A percentile compares a stretch with the other conserved stretches of the same genome.
Evolutionary conservation across 768 basidiomycete species (phyloP).

Genomic region (Kondoa subrosea): DNA sequence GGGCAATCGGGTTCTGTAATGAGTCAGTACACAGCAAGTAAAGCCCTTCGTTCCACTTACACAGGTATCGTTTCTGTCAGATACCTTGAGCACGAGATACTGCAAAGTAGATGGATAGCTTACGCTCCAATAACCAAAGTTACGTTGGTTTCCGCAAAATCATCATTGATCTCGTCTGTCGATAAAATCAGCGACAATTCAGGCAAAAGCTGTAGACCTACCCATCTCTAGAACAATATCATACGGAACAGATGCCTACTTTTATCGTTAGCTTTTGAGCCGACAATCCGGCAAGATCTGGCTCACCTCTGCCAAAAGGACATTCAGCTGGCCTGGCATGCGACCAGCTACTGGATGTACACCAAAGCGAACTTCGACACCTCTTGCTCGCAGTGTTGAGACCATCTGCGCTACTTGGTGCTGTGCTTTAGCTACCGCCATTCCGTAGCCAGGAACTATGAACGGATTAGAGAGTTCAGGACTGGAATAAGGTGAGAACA

Average conservation of each 20-base stretch:
- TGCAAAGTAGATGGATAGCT: neutral
- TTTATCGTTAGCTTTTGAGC: neutral
- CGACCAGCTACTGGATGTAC: slow-evolving; percentile 73
- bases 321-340: slow-evolving; percentile 86
- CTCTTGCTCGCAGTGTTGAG: slow-evolving; percentile 51
- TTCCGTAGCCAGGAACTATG: slow-evolving; percentile 52
- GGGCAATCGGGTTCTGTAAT: slow-evolving; percentile 53
- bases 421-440: slow-evolving; percentile 84
- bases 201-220: too few species aligned
- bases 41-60: neutral
- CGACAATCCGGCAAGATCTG: slow-evolving; percentile 33
- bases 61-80: slow-evolving; percentile 57
- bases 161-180: slow-evolving; percentile 87
- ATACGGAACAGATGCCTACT: slow-evolving; percentile 39
- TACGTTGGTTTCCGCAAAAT: slow-evolving; percentile 75
- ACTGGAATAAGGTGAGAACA: neutral
- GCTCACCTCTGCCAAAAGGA: slow-evolving; percentile 73
- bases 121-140: slow-evolving; percentile 34
- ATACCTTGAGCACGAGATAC: neutral
- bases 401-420: slow-evolving; percentile 59
- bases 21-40: neutral
- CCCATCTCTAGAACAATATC: slow-evolving; percentile 86
- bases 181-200: too few species aligned
- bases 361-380: slow-evolving; percentile 45
- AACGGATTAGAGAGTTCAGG: neutral